These are phyloP conservation scores for Thraustotheca clavata DNA, from an alignment of 352 stramenopile genomes.

Conservation along the genomic window DNA sequence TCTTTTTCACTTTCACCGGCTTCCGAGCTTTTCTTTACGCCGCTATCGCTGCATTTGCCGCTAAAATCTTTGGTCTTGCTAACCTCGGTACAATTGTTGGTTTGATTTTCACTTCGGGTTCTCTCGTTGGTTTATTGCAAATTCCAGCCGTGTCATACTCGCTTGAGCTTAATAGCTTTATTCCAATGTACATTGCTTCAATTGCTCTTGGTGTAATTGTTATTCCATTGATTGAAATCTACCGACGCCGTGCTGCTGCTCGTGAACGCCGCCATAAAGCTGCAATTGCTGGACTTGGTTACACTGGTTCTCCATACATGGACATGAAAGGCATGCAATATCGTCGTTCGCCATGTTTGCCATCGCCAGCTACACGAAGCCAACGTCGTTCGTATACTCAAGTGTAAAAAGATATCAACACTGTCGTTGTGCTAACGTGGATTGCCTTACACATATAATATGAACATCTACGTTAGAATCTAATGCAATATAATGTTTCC, in stretches of 20 bases:
- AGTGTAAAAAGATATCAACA: too few species aligned
- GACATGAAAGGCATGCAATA: slow-evolving; percentile 20
- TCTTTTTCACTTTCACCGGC: slow-evolving; percentile 73
- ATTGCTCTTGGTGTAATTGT: neutral
- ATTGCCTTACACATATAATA: too few species aligned
- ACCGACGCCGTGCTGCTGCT: neutral
- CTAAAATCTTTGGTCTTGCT: slow-evolving; percentile 79
- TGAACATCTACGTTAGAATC: too few species aligned
- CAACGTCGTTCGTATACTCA: neutral
- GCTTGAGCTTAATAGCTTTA: neutral
- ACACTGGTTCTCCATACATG: neutral
- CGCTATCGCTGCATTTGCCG: slow-evolving; percentile 77
- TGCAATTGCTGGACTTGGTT: neutral
- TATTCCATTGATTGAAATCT: slow-evolving; percentile 7
- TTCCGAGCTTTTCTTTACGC: slow-evolving; percentile 83
- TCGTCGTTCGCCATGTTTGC: slow-evolving; percentile 14
- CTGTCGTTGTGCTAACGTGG: too few species aligned
- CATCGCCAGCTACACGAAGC: slow-evolving; percentile 9
- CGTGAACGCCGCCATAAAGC: neutral
- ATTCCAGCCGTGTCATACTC: slow-evolving; percentile 50
- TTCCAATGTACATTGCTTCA: neutral
- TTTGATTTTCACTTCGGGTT: slow-evolving; percentile 73
- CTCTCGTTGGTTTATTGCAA: slow-evolving; percentile 61
- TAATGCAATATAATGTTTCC: too few species aligned
- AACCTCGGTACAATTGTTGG: slow-evolving; percentile 78